phyloP scores from a whole-genome alignment of 768 basidiomycete species.

The Sarcodon aspratus region DNA sequence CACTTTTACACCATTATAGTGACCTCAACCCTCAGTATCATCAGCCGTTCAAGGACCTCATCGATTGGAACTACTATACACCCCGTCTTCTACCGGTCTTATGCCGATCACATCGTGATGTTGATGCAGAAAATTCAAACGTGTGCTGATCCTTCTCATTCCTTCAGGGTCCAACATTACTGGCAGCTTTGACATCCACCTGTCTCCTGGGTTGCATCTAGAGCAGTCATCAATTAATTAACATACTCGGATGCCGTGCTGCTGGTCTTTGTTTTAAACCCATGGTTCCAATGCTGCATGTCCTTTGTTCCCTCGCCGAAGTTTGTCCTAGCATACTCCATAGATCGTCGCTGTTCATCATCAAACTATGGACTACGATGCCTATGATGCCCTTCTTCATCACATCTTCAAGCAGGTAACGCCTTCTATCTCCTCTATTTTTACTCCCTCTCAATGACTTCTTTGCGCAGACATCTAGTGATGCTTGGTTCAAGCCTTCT shows the following conservation, averaged over 20 bases:
- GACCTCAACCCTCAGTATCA: not conserved
- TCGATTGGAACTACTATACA: not conserved
- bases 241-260: not conserved
- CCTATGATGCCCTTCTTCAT: conserved; percentile 69
- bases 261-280: not conserved
- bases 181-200: not conserved
- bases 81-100: not conserved
- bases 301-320: conserved; percentile 4
- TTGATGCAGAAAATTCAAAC: not conserved
- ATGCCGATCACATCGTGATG: not conserved
- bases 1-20: no score
- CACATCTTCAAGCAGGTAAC: conserved; percentile 67
- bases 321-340: conserved; percentile 6
- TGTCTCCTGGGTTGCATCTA: no score
- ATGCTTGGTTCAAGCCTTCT: conserved; percentile 80
- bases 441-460: not conserved
- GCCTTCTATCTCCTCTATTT: conserved; percentile 1
- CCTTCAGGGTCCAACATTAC: not conserved
- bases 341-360: conserved; percentile 5
- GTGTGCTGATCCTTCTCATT: not conserved
- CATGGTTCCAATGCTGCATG: not conserved
- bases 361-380: conserved; percentile 59
- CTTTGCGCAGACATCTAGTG: conserved; percentile 55
- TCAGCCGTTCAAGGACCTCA: not conserved
- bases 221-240: not conserved